Base-by-base conservation (phyloP, 2,329 filamentous ascomycete genomes). In the Calonectria fujianensis region DNA sequence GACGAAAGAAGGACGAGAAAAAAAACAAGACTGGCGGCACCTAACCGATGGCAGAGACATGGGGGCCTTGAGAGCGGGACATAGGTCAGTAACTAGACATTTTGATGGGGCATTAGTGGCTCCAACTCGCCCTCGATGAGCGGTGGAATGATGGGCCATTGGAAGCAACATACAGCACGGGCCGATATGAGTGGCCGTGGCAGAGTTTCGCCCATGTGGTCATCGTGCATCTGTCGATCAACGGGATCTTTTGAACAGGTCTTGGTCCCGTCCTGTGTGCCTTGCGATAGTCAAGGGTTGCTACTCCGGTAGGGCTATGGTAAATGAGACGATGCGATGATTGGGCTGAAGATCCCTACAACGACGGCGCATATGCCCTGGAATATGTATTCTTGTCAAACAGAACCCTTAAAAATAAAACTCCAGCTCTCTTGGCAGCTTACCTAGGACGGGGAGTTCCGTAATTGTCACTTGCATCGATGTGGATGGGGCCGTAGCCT, bases 401-500 rank as follows among this genome's bases (percentile, higher is more conserved):
- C 37, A 37, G 35, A 27, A 20, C 35, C 35, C 57, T 61, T 61
- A 61, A 61, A 39, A 61, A 61, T 39, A 61, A 61, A 16, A 39
- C 6, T 50, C 9, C 32, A 39, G n/a, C 50, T 54, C 32, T n/a
- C 65, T 57, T 68, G 65, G 65, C 50, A 39, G 32, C 65, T 50
- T 50, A 65, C 61, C 41, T 50, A 50, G 41, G 18, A 65, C 39
- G 31, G 39, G 11, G 61, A 32, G 41, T 18, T 41, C 68, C 68
- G 45, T 52, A 72, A 75, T 78, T 52, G 50, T 72, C 32, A 29
- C 27, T 59, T 37, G 50, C 8, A 9, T 37, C 13, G 24, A 63
- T 63, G 52, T 67, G 41, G 29, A 59, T 67, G 74, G 75, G 72
- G 67, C 71, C 67, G 69, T 61, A 54, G 69, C 51, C 51, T 72